Percentiles rank a stretch among this genome's conserved stretches.
Conservation (phyloP, 1,139 yeast genomes). For the Yamadazyma dendronema region DNA sequence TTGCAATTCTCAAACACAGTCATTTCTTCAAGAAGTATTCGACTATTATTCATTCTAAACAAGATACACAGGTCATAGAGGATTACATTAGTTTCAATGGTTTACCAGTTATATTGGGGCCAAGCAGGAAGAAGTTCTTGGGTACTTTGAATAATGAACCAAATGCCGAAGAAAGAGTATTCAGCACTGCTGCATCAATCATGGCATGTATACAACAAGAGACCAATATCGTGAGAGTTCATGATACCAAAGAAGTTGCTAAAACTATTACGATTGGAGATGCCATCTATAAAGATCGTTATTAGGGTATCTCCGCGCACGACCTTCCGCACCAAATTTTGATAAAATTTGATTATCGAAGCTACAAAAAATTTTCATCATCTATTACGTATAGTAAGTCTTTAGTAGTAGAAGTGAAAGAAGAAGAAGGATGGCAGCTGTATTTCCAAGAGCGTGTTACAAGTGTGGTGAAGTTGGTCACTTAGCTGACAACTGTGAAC, state of each 20-base stretch:
- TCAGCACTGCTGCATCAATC: slow-evolving; percentile 77
- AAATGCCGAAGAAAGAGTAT: slow-evolving; percentile 57
- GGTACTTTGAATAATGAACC: slow-evolving; percentile 61
- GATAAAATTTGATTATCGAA: background rate
- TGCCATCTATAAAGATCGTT: slow-evolving; percentile 57
- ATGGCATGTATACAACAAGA: slow-evolving; percentile 73
- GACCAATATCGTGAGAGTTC: slow-evolving; percentile 84
- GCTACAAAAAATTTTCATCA: slow-evolving; percentile 8
- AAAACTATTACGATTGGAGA: slow-evolving; percentile 73
- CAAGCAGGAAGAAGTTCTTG: slow-evolving; percentile 84
- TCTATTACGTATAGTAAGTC: slow-evolving; percentile 1
- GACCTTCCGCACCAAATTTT: background rate
- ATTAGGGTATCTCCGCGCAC: too few species aligned
- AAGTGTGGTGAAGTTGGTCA: slow-evolving; percentile 94
- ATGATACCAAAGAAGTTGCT: slow-evolving; percentile 68
- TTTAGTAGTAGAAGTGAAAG: background rate
- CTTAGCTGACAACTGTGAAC: slow-evolving; percentile 83
- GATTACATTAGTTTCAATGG: slow-evolving; percentile 45
- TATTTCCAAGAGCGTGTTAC: slow-evolving; percentile 83
- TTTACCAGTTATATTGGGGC: slow-evolving; percentile 74
- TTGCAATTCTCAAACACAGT: slow-evolving; percentile 60
- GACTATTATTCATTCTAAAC: slow-evolving; percentile 20
- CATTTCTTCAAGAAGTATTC: slow-evolving; percentile 55
- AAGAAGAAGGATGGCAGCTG: slow-evolving; percentile 57
- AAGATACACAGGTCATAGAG: slow-evolving; percentile 21